Conservation (phyloP, 805 yeast species). For the Saturnispora serradocipensis region DNA sequence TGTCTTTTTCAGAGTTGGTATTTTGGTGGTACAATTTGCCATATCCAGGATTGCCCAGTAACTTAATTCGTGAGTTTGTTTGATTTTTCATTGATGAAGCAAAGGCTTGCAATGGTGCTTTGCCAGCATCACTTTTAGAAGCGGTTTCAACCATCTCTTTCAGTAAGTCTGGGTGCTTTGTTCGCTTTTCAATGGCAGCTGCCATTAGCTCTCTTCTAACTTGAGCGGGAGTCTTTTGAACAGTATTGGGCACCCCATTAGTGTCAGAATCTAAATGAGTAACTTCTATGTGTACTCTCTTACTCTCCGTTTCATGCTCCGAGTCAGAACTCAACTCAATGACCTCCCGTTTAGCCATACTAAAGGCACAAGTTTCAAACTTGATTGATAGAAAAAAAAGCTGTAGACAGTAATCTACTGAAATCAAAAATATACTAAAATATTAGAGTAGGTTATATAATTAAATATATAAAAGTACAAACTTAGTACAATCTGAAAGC, state of each 20-base stretch:
- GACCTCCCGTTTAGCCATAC: not conserved
- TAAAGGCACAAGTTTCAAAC: not conserved
- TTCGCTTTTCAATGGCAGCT: conserved; percentile 19
- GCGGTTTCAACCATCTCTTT: not conserved
- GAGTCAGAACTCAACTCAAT: not conserved
- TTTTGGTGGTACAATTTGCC: conserved; percentile 11
- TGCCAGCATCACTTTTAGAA: not conserved
- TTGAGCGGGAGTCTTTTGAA: conserved; percentile 6
- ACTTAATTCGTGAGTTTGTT: conserved; percentile 20
- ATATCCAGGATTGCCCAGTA: conserved; percentile 19
- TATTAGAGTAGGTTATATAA: not conserved
- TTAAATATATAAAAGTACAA: conserved; percentile 9
- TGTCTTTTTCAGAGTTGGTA: conserved; percentile 19
- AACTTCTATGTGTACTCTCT: conserved; percentile 4
- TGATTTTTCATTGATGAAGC: not conserved
- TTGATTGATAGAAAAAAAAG: not conserved
- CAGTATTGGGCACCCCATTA: not conserved
- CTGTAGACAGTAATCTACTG: not conserved
- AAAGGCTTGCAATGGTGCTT: not conserved
- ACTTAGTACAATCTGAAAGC: conserved; percentile 97
- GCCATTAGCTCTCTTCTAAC: conserved; percentile 16
- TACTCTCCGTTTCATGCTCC: not conserved
- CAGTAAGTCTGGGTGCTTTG: conserved; percentile 2
- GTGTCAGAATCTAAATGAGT: conserved; percentile 10
- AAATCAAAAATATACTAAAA: not conserved